Evolutionary conservation across 331 rosid species (phyloP), one percentile per base, ranked within the genome.

Genomic region (Acacia concinna): DNA sequence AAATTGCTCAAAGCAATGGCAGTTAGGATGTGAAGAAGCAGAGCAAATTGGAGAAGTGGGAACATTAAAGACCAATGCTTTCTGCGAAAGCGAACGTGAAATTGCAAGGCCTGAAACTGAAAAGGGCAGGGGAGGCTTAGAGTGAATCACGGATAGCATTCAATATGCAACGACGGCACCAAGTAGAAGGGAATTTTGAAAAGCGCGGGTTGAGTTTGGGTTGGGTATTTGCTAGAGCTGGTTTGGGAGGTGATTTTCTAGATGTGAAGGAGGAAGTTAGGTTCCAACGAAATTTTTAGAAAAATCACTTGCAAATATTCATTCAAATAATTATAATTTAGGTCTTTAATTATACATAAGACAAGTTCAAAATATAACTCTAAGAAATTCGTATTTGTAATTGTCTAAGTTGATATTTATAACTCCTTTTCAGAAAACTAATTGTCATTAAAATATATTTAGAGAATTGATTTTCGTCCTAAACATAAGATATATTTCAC

Each of bases 41-140:
- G 52, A 51, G 57, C 71, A 81, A 12, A 65, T 69, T 41, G 84
- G 59, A 34, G 85, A 76, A 37, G 65, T 49, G 65, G 90, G 76
- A 37, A 82, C 77, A 44, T 74, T 77, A 57, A 87, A 43, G 51
- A 88, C 35, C 90, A 83, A 74, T 74, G 81, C 83, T 77, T 71
- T 78, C 51, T 57, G 68, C 43, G 65, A 73, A 56, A 68, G 75
- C 10, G 83, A 81, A 67, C 54, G 63, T 63, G 80, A 73, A 75
- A 73, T 54, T 75, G 84, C 41, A 2, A 83, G 83, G 43, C 79
- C 86, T 82, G 54, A 14, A 37, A 73, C 21, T 32, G 84, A 23
- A 75, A 31, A 35, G 34, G 77, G 80, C 78, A 70, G n/a, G 54
- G 18, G 74, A 70, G 77, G 40, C 65, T 80, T 13, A 60, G 54